Base-by-base conservation (phyloP, 306 rosid genomes). In the Pterocarpus macrocarpus region DNA sequence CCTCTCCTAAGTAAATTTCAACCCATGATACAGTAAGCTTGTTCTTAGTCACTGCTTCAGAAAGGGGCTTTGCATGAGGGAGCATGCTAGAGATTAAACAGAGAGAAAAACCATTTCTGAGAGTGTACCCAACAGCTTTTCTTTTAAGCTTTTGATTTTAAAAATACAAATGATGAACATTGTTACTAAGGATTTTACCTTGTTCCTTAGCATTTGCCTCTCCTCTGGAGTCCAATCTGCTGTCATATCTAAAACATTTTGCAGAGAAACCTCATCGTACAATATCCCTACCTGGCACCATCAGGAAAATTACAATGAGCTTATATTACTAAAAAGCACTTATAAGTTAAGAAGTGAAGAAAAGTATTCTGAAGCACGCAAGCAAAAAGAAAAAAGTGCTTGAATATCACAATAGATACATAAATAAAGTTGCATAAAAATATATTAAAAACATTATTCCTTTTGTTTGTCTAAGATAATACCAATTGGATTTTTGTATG, bases 221-320 rank as follows among this genome's bases (percentile, higher is more conserved):
- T 96, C 98, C 84, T 90, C 95, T 3, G 82, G 61, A 55, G 97
- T 93, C 98, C 99, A 96, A 81, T 96, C 98, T 68, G 97, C 94
- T 50, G 92, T 92, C 84, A 96, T 77, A 86, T 96, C 97, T 66
- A 96, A 85, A 78, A 90, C 76, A 34, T 82, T 90, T 83, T 96
- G 98, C 33, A 96, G 85, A 79, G 97, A 92, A 81, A 81, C 86
- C 73, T 93, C 98, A 59, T 96, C 98, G 44, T 96, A 96, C 82
- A 93, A 73, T 71, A 96, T 47, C 83, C 98, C 99, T 41, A 96
- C 99, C 98, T 96, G 94, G 74, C 74, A 88, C 83, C 78, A 77
- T 72, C 75, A 73, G 52, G 73, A 81, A 88, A 74, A 56, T 50
- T 73, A 70, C 41, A 52, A 69, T 82, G 64, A 88, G 83, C 39